A percentile compares a stretch with the other conserved stretches of the same genome.
These are phyloP conservation scores for Lactuca saligna DNA, from an alignment of 129 eudicot species.

Conservation along the genomic window DNA sequence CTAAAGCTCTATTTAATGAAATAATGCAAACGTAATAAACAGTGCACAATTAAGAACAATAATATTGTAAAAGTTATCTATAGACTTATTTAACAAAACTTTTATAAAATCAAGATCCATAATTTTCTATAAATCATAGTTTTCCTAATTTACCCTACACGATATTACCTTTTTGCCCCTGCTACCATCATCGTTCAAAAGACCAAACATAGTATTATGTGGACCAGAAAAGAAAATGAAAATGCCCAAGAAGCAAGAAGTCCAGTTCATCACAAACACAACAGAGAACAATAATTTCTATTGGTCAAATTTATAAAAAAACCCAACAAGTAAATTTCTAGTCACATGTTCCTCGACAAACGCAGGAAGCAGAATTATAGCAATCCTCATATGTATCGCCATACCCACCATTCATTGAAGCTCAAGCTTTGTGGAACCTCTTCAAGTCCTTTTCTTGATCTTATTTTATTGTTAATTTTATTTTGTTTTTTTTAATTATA, in stretches of 20 bases:
- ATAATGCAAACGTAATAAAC: no score
- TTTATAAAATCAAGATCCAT: no score
- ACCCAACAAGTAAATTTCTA: constrained; percentile 9
- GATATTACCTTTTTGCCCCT: background rate
- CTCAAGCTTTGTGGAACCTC: background rate
- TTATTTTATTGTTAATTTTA: background rate
- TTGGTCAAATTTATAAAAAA: constrained; percentile 14
- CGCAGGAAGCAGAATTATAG: constrained; percentile 28
- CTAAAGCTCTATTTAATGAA: no score
- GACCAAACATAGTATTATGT: background rate
- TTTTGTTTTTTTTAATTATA: background rate
- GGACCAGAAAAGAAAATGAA: background rate
- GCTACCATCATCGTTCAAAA: background rate
- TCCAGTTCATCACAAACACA: constrained; percentile 32
- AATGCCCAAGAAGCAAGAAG: background rate
- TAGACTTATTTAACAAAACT: no score
- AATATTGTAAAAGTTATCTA: no score
- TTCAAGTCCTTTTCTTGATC: background rate
- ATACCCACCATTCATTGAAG: constrained; percentile 6
- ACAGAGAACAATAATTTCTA: constrained; percentile 25
- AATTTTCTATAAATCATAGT: no score
- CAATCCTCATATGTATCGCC: constrained; percentile 7
- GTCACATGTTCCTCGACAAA: constrained; percentile 27
- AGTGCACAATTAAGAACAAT: no score
- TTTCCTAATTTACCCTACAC: no score